Base-by-base conservation (phyloP, 2,329 filamentous ascomycete genomes). In the Hypoxylon sp. region DNA sequence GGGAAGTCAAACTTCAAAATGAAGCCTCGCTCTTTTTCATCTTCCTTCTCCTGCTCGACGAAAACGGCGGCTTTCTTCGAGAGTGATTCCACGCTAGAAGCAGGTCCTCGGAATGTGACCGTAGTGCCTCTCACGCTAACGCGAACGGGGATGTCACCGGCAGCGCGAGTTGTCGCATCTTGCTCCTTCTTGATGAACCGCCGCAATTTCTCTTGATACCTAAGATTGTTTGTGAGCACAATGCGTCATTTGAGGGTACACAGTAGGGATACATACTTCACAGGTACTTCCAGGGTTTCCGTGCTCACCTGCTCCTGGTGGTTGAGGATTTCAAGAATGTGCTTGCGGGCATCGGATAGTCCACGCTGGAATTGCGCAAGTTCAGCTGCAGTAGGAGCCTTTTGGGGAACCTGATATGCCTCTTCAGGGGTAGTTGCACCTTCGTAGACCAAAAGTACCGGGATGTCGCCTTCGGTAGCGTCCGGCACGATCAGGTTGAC, bases 21-120 rank as follows among this genome's bases (percentile, higher is more conserved):
- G 79, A 94, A 96, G 46, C 92, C 93, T 62, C 94, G 91, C 79
- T 98, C 94, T 75, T 95, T 91, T 78, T 98, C 94, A 65, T 98
- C 94, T 76, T 92, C 87, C 80, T 94, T 91, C 78, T 97, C 93
- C 75, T 96, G 91, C 74, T 91, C 89, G 20, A 98, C 83, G 74
- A 97, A 98, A 6, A 87, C 87, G 61, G 86, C 79, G 56, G 97
- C 87, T 81, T 94, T 95, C 34, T 84, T 79, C 28, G 87, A 84
- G 39, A 98, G 84, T 1, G 87, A 86, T 53, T 91, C 86, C 3
- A 97, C 92, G 20, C 87, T 85, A 17, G 87, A 86, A 48, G 85
- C 81, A 20, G 93, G 94, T 20, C 94, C 94, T 63, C 92, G 90
- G 63, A 97, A 85, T 46, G 87, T 90, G 62, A 94, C 84, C 2